Evolutionary conservation across 2,329 filamentous ascomycete species (phyloP), one percentile per base, ranked within the genome.

Genomic region (Sporothrix dimorphospora): DNA sequence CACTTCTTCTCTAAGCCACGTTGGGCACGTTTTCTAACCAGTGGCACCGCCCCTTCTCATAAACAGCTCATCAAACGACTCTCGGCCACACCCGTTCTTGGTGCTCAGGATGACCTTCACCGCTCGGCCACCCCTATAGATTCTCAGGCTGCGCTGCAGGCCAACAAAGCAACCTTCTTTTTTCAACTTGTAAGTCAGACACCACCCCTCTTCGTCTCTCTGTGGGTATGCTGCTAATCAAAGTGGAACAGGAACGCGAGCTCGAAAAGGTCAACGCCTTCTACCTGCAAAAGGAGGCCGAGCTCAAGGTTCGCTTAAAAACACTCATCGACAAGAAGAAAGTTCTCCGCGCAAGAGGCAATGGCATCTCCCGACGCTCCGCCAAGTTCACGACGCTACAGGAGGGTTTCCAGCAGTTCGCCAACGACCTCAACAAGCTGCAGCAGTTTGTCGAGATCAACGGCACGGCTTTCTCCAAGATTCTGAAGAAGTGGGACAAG

Each of bases 401-500:
- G 80, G 96, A 99, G 84, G 96, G 96, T 14, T 97, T 98, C 79
- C 94, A 97, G 77, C 94, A 98, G 81, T 99, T 99, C 80, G 94
- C 94, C 79, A 95, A 93, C 79, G 96, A 99, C 79, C 83, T 99
- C 61, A 97, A 97, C 83, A 99, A 99, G 83, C 88, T 99, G 19
- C 94, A 98, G 85, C 96, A 98, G 85, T 99, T 98, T 81, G 94
- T 99, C 75, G 95, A 98, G 81, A 93, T 98, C 79, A 99, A 99
- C 80, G 95, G 96, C 78, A 98, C 94, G 1, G 96, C 94, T 19
- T 98, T 98, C 81, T 98, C 95, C 38, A 99, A 99, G 82, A 99
- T 99, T 73, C 84, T 99, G 75, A 99, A 99, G 84, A 99, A 99
- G 88, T 99, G 96, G 96, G 96, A 99, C 83, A 99, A 99, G 88